Conservation (phyloP, 2,329 filamentous ascomycete genomes). For the Clarireedia homoeocarpa region DNA sequence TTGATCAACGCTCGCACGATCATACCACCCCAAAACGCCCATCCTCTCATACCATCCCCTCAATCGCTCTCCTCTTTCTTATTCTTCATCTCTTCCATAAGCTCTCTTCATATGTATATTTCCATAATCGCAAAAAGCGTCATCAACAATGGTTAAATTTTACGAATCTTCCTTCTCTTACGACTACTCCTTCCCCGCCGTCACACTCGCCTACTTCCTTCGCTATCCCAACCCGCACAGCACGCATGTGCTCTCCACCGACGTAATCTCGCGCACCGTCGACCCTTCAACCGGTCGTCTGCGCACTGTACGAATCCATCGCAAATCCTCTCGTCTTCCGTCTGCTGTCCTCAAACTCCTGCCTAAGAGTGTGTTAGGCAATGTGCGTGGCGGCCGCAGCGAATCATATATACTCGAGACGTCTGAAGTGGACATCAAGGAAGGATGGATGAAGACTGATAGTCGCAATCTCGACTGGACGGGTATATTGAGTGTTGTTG, state of each 20-base stretch:
- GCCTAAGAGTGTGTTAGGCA: slow-evolving; percentile 49
- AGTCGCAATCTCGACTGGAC: slow-evolving; percentile 77
- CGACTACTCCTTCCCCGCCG: slow-evolving; percentile 74
- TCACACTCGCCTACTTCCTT: slow-evolving; percentile 83
- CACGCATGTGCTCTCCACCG: slow-evolving; percentile 73
- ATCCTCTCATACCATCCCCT: slow-evolving; percentile 4
- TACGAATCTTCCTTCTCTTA: slow-evolving; percentile 58
- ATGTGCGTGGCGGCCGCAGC: slow-evolving; percentile 50
- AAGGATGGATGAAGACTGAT: slow-evolving; percentile 79
- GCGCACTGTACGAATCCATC: slow-evolving; percentile 70
- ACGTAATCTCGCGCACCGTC: slow-evolving; percentile 68
- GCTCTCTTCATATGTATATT: background rate
- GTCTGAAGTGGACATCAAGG: slow-evolving; percentile 68
- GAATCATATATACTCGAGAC: slow-evolving; percentile 76
- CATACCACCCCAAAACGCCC: background rate
- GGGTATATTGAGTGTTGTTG: slow-evolving; percentile 69
- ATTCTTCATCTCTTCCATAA: background rate
- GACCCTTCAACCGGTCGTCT: slow-evolving; percentile 67
- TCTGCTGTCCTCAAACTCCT: slow-evolving; percentile 68
- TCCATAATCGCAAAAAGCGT: slow-evolving; percentile 11
- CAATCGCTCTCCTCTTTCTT: background rate
- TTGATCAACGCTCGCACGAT: background rate
- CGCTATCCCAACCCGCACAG: slow-evolving; percentile 84
- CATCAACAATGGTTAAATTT: slow-evolving; percentile 30
- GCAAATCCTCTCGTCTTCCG: slow-evolving; percentile 75